These are phyloP conservation scores for Fusarium albosuccineum DNA, from an alignment of 2,329 filamentous ascomycete genomes.

Conservation along the genomic window DNA sequence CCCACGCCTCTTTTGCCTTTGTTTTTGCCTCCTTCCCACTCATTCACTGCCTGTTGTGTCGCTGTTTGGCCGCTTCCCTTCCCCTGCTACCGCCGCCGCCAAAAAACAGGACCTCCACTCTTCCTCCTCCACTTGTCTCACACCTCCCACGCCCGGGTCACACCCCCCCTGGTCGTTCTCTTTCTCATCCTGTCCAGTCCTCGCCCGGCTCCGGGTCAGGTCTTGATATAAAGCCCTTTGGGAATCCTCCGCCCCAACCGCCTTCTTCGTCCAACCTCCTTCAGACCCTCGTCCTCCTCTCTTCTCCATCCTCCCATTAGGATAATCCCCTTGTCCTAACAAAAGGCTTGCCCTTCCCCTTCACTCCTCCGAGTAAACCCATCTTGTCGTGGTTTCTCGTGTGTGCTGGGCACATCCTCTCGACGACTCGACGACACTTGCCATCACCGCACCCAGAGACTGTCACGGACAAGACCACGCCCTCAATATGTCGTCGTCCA, in stretches of 20 bases:
- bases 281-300: slow-evolving; percentile 22
- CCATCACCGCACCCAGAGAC: slow-evolving; percentile 14
- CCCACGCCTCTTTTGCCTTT: slow-evolving; percentile 6
- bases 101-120: slow-evolving; percentile 29
- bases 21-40: slow-evolving; percentile 23
- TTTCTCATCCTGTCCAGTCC: slow-evolving; percentile 34
- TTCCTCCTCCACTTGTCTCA: slow-evolving; percentile 44
- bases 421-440: slow-evolving; percentile 31
- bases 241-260: slow-evolving; percentile 44
- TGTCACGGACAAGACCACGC: slow-evolving; percentile 7
- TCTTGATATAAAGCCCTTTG: slow-evolving; percentile 48
- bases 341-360: slow-evolving; percentile 30
- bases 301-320: slow-evolving; percentile 27
- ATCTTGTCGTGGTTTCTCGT: slow-evolving; percentile 36
- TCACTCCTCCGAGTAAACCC: slow-evolving; percentile 32
- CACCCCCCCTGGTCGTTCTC: slow-evolving; percentile 26
- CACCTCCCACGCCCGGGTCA: slow-evolving; percentile 31
- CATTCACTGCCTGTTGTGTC: slow-evolving; percentile 17
- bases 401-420: slow-evolving; percentile 29
- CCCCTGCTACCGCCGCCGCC: slow-evolving; percentile 4
- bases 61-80: slow-evolving; percentile 17
- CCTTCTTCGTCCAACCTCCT: slow-evolving; percentile 30
- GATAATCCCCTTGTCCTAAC: slow-evolving; percentile 32
- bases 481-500: slow-evolving; percentile 54
- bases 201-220: slow-evolving; percentile 38